Evolutionary conservation across 2,329 filamentous ascomycete genomes (phyloP).

Genomic region (Ophiostoma sp.): DNA sequence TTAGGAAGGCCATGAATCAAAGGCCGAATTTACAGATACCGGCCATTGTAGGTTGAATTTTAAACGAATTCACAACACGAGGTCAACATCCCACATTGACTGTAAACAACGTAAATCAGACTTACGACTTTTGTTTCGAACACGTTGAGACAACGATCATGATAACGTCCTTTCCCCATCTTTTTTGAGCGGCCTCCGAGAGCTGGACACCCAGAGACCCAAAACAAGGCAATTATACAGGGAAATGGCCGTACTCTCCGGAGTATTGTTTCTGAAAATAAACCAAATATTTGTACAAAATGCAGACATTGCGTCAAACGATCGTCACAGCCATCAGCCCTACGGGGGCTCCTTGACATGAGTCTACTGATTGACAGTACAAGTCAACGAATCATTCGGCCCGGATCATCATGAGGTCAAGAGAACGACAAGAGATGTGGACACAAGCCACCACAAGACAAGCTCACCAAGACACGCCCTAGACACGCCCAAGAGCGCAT

Average conservation of each 20-base stretch:
- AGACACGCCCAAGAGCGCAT: background rate
- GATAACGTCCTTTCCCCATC: background rate
- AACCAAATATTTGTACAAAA: background rate
- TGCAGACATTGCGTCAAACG: background rate
- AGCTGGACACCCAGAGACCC: background rate
- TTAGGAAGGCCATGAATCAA: background rate
- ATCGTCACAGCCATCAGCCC: slow-evolving; percentile 2
- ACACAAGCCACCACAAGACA: slow-evolving; percentile 7
- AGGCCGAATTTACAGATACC: background rate
- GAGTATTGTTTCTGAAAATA: slow-evolving; percentile 6
- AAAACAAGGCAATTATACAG: background rate
- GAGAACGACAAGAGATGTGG: background rate
- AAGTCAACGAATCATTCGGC: background rate
- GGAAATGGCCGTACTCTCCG: background rate
- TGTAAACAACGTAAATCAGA: background rate
- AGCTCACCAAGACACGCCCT: background rate
- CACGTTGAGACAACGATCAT: background rate
- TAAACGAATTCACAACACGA: background rate
- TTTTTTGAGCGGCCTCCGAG: slow-evolving; percentile 6
- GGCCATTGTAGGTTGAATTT: background rate
- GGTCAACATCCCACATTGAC: background rate
- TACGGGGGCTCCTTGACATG: background rate
- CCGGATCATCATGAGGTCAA: background rate
- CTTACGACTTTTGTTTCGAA: background rate
- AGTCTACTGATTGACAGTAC: background rate